A percentile compares a stretch with the other conserved stretches of the same genome.
These are phyloP conservation scores for Zelopaecilomyces penicillatus DNA, from an alignment of 2,329 filamentous ascomycete species.

Conservation along the genomic window DNA sequence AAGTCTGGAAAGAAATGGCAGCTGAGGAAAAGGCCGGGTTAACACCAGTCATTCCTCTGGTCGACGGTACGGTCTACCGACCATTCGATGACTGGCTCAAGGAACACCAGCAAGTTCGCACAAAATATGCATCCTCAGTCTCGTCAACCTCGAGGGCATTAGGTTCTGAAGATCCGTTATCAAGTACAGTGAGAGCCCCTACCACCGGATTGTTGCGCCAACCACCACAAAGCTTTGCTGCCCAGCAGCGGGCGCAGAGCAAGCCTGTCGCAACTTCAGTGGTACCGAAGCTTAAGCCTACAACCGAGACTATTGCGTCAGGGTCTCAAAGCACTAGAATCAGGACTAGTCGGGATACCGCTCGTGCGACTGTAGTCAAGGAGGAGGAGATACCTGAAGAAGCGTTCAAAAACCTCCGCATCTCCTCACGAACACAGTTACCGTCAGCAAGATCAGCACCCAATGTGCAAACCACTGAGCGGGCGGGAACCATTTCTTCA, in stretches of 20 bases:
- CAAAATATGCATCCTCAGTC: conserved; percentile 21
- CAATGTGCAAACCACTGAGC: conserved; percentile 21
- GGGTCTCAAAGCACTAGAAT: conserved; percentile 23
- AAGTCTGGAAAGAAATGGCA: conserved; percentile 58
- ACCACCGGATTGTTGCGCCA: conserved; percentile 40
- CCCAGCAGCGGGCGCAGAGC: conserved; percentile 53
- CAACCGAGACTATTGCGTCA: conserved; percentile 15
- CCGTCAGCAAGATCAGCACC: conserved; percentile 20
- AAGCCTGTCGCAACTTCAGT: conserved; percentile 27
- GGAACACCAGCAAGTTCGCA: conserved; percentile 39
- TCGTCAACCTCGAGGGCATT: conserved; percentile 18
- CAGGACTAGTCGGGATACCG: conserved; percentile 4
- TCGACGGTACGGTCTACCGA: conserved; percentile 54
- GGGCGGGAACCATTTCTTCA: conserved; percentile 19
- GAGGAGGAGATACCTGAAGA: conserved; percentile 17
- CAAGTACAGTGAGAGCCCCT: conserved; percentile 25
- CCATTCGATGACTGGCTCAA: conserved; percentile 53
- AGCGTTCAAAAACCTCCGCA: conserved; percentile 19
- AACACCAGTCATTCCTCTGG: conserved; percentile 54
- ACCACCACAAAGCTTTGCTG: conserved; percentile 57
- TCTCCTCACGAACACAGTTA: conserved; percentile 18
- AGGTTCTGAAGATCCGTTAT: conserved; percentile 25
- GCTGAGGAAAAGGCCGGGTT: conserved; percentile 59
- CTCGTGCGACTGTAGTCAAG: conserved; percentile 7
- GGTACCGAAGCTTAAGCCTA: conserved; percentile 18